A percentile compares a stretch with the other conserved stretches of the same genome.
These are phyloP conservation scores for Naematelia encephala DNA, from an alignment of 768 basidiomycete genomes.

Conservation along the genomic window DNA sequence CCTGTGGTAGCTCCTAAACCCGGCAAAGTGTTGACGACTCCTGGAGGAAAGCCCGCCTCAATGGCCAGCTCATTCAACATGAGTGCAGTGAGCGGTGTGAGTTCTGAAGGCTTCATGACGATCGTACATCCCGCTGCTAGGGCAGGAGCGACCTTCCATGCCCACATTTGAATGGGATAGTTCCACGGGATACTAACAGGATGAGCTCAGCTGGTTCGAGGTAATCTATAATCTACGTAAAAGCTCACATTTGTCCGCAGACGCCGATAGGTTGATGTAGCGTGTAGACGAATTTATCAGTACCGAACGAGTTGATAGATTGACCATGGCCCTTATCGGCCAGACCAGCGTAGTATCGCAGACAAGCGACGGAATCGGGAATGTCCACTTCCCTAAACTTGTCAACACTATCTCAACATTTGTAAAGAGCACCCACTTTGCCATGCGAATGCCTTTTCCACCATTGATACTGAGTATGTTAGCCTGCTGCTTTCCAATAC, in stretches of 20 bases:
- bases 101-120: slow-evolving; percentile 76
- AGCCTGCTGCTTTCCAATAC: background rate
- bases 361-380: slow-evolving; percentile 53
- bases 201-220: background rate
- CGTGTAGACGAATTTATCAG: slow-evolving; percentile 63
- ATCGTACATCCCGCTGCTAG: slow-evolving; percentile 74
- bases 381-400: slow-evolving; percentile 59
- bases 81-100: slow-evolving; percentile 68
- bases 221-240: background rate
- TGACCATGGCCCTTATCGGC: slow-evolving; percentile 77
- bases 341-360: slow-evolving; percentile 83
- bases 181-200: slow-evolving; percentile 69
- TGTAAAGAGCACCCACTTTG: slow-evolving; percentile 13
- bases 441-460: slow-evolving; percentile 55
- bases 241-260: slow-evolving; percentile 51
- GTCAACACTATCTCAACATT: slow-evolving; percentile 30
- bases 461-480: slow-evolving; percentile 56
- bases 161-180: slow-evolving; percentile 60
- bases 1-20: slow-evolving; percentile 74
- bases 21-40: slow-evolving; percentile 71
- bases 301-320: slow-evolving; percentile 63
- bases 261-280: slow-evolving; percentile 61
- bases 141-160: slow-evolving; percentile 73
- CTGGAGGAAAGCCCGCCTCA: slow-evolving; percentile 79
- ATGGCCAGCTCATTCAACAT: slow-evolving; percentile 55